These are phyloP conservation scores for Diaporthe caulivora DNA, from an alignment of 2,329 filamentous ascomycete species.

Conservation along the genomic window DNA sequence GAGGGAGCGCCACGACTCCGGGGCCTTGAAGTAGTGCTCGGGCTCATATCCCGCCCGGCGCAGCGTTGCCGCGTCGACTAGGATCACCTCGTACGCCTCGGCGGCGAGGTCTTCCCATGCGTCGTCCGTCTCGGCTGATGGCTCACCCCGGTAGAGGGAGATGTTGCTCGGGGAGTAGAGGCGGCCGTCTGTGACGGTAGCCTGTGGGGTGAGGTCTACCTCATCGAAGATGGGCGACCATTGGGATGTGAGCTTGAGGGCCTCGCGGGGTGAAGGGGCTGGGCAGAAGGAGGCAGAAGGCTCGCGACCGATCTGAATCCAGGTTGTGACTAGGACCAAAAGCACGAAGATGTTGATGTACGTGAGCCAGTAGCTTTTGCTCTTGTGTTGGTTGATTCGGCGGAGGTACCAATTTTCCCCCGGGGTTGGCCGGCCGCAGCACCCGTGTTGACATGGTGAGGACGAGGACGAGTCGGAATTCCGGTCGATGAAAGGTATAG, in stretches of 20 bases:
- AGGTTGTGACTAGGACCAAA: background rate
- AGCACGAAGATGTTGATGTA: background rate
- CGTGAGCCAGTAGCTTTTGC: background rate
- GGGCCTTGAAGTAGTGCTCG: background rate
- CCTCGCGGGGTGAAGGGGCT: background rate
- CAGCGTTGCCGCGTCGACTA: background rate
- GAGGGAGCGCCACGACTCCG: background rate
- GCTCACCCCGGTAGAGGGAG: background rate
- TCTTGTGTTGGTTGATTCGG: background rate
- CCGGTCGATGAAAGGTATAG: background rate
- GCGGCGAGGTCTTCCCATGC: constrained; percentile 1
- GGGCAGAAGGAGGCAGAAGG: background rate
- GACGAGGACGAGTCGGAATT: background rate
- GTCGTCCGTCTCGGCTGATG: background rate
- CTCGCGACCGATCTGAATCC: background rate
- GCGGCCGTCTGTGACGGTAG: background rate
- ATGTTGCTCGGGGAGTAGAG: background rate
- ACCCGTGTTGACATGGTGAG: background rate
- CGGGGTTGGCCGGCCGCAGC: background rate
- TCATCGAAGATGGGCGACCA: background rate
- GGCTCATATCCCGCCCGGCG: background rate
- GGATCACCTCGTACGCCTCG: background rate
- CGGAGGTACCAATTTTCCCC: background rate
- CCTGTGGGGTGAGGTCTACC: background rate
- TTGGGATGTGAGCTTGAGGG: background rate